A percentile compares a stretch with the other conserved stretches of the same genome.
Evolutionary conservation across 257 asterid species (phyloP).

Genomic region (Catharanthus roseus): DNA sequence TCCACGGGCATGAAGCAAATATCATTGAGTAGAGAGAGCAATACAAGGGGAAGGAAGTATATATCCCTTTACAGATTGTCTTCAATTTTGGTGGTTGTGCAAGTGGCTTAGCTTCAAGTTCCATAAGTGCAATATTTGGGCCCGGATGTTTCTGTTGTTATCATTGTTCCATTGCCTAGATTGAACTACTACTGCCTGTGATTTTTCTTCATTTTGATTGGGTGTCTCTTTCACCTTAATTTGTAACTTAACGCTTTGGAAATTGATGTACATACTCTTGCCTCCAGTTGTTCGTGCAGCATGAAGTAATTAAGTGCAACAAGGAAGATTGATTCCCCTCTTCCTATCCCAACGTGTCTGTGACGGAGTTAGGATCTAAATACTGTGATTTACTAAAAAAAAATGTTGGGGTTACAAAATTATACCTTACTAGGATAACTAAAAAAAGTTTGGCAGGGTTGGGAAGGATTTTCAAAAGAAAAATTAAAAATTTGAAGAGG

Average conservation of each 20-base stretch:
- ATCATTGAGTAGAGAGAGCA: constrained; percentile 20
- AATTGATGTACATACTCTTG: neutral
- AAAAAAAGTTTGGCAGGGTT: too few species aligned
- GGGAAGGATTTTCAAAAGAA: too few species aligned
- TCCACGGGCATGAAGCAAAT: constrained; percentile 34
- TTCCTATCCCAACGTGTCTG: too few species aligned
- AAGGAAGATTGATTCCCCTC: neutral
- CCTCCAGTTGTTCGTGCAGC: neutral
- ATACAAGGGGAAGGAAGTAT: neutral
- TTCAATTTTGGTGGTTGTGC: neutral
- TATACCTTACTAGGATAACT: too few species aligned
- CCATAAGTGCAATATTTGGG: neutral
- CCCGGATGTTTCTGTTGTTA: neutral
- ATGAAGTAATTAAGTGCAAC: neutral
- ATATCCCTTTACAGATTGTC: neutral
- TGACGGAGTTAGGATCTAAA: too few species aligned
- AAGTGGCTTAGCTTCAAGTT: neutral
- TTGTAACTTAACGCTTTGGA: neutral
- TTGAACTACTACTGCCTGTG: neutral
- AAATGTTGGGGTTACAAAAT: too few species aligned
- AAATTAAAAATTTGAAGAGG: too few species aligned
- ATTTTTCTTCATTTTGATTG: neutral
- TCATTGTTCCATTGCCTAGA: neutral
- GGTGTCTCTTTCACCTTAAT: neutral
- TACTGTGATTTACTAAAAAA: too few species aligned